Evolutionary conservation across 495 filamentous ascomycete genomes (phyloP).

Genomic region (Neurospora cerealis): DNA sequence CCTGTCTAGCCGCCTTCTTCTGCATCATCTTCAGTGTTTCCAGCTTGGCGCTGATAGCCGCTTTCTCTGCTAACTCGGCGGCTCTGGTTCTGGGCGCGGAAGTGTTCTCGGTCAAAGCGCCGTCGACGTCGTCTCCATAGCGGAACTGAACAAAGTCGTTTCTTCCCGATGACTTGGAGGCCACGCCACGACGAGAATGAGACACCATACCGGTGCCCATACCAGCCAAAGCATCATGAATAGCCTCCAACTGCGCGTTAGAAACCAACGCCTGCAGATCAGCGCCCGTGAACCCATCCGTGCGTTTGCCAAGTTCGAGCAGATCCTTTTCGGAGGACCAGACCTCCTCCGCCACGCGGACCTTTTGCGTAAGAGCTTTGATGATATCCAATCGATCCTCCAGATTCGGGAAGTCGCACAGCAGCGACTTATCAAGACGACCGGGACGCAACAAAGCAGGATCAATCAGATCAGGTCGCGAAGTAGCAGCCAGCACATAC

Average conservation of each 20-base stretch:
- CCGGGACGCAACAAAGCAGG: constrained; percentile 84
- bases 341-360: constrained; percentile 56
- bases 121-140: constrained; percentile 53
- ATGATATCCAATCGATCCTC: constrained; percentile 85
- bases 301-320: constrained; percentile 59
- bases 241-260: constrained; percentile 93
- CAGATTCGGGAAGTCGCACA: constrained; percentile 75
- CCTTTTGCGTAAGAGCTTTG: constrained; percentile 64
- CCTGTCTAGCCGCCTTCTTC: constrained; percentile 34
- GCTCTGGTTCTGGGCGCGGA: constrained; percentile 12
- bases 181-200: constrained; percentile 15
- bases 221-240: constrained; percentile 81
- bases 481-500: constrained; percentile 91
- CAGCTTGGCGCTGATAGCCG: constrained; percentile 64
- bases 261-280: constrained; percentile 93
- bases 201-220: constrained; percentile 21
- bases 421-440: constrained; percentile 76
- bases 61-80: constrained; percentile 54
- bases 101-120: constrained; percentile 17
- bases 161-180: constrained; percentile 19
- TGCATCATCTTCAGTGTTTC: constrained; percentile 59
- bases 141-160: constrained; percentile 72
- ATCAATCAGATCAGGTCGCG: constrained; percentile 85
- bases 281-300: constrained; percentile 89
- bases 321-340: constrained; percentile 40